A percentile compares a stretch with the other conserved stretches of the same genome.
These are phyloP conservation scores for Colletotrichum tropicicola DNA, from an alignment of 2,329 filamentous ascomycete genomes.

Conservation along the genomic window DNA sequence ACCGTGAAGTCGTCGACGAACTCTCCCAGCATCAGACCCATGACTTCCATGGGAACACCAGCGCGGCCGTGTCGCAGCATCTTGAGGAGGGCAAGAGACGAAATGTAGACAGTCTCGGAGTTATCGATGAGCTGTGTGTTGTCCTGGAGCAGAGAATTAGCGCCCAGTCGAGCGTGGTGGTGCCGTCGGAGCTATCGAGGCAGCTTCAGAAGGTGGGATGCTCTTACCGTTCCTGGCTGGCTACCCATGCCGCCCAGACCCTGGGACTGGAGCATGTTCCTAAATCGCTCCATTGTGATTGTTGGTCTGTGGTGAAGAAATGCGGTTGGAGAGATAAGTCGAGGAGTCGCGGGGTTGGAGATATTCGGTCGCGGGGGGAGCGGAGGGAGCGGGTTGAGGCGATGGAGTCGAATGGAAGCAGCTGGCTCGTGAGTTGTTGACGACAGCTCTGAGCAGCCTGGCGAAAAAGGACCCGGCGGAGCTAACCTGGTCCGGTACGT, in stretches of 20 bases:
- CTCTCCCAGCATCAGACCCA: conserved; percentile 98
- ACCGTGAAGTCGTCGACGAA: conserved; percentile 99
- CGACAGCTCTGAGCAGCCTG: conserved; percentile 43
- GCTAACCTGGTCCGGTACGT: conserved; percentile 31
- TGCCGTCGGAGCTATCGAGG: background rate
- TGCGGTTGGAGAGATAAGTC: background rate
- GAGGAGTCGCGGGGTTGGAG: background rate
- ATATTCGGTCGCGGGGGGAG: background rate
- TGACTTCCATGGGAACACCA: conserved; percentile 99
- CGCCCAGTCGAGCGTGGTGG: background rate
- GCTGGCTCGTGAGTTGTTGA: conserved; percentile 35
- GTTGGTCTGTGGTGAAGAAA: background rate
- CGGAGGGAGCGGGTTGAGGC: conserved; percentile 19
- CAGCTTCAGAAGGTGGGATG: conserved; percentile 29
- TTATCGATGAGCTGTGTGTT: conserved; percentile 95
- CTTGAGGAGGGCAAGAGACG: conserved; percentile 94
- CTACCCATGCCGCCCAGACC: conserved; percentile 72
- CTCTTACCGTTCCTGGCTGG: conserved; percentile 68
- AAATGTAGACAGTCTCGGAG: conserved; percentile 99
- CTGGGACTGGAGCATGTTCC: conserved; percentile 83
- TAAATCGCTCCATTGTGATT: conserved; percentile 85
- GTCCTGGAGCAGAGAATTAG: conserved; percentile 64
- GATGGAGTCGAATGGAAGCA: conserved; percentile 28
- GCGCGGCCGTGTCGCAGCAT: conserved; percentile 98
- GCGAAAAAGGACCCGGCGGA: conserved; percentile 33